Percentiles rank a stretch among this genome's conserved stretches.
phyloP scores from a whole-genome alignment of 2,329 filamentous ascomycete species.

The Arthrinium phaeospermum region DNA sequence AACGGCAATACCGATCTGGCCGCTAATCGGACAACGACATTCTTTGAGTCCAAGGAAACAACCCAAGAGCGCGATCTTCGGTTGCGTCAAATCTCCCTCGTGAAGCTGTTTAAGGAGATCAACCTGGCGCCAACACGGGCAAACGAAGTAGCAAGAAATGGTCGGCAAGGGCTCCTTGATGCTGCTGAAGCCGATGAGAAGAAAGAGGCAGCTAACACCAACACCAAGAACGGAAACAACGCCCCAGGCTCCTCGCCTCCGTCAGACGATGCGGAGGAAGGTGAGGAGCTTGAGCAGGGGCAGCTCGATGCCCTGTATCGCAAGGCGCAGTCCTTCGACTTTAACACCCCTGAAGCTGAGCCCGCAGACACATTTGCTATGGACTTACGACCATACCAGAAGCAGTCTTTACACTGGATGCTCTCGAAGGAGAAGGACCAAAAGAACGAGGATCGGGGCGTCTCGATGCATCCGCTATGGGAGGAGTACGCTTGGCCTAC shows the following conservation, averaged over 20 bases:
- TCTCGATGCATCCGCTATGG: constrained; percentile 96
- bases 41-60: constrained; percentile 88
- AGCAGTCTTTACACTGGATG: constrained; percentile 97
- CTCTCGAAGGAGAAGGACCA: constrained; percentile 87
- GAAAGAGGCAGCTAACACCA: constrained; percentile 59
- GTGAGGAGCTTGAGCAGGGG: constrained; percentile 90
- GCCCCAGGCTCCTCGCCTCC: constrained; percentile 48
- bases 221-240: constrained; percentile 31
- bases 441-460: constrained; percentile 67
- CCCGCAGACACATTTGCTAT: constrained; percentile 83
- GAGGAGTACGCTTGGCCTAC: constrained; percentile 91
- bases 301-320: constrained; percentile 93
- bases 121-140: constrained; percentile 76
- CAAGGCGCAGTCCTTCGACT: constrained; percentile 97
- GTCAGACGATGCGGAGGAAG: constrained; percentile 77
- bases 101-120: constrained; percentile 88
- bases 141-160: constrained; percentile 78
- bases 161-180: constrained; percentile 81
- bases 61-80: constrained; percentile 83
- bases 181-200: constrained; percentile 90
- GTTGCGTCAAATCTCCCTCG: constrained; percentile 83
- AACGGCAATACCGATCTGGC: constrained; percentile 64
- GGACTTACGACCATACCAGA: constrained; percentile 89
- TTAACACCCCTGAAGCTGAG: constrained; percentile 85
- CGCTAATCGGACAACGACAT: constrained; percentile 71